phyloP scores from a whole-genome alignment of 495 filamentous ascomycete genomes.

The Sabuloglossum arenarium region DNA sequence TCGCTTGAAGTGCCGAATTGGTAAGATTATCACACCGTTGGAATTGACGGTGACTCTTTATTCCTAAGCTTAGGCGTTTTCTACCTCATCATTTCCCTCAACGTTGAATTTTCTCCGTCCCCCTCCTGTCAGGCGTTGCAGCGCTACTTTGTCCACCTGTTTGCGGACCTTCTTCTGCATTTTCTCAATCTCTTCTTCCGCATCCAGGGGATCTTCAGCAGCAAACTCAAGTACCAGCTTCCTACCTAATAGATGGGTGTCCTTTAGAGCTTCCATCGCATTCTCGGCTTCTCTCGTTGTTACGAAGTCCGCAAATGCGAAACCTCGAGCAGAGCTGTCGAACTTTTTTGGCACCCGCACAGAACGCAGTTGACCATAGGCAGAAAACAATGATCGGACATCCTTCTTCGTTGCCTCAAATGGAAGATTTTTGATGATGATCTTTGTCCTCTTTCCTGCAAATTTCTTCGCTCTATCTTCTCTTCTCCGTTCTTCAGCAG shows the following conservation, averaged over 20 bases:
- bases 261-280: conserved; percentile 72
- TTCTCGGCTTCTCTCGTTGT: conserved; percentile 83
- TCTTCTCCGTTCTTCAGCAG: conserved; percentile 61
- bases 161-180: conserved; percentile 88
- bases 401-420: conserved; percentile 93
- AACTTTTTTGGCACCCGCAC: conserved; percentile 92
- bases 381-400: conserved; percentile 58
- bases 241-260: conserved; percentile 83
- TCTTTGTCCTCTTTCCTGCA: conserved; percentile 57
- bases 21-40: conserved; percentile 6
- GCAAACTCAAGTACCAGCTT: conserved; percentile 81
- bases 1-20: neutral
- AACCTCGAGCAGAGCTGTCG: conserved; percentile 67
- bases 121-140: conserved; percentile 64
- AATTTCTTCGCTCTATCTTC: conserved; percentile 63
- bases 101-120: conserved; percentile 79
- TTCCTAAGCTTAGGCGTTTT: conserved; percentile 27
- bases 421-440: conserved; percentile 95
- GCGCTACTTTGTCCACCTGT: conserved; percentile 68
- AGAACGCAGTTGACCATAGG: conserved; percentile 79
- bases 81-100: conserved; percentile 47
- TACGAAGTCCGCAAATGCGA: conserved; percentile 91
- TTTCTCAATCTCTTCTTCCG: conserved; percentile 85
- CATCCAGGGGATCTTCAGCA: conserved; percentile 61
- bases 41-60: conserved; percentile 9